Base-by-base conservation (phyloP, 306 rosid species). In the Gleditsia sinensis region DNA sequence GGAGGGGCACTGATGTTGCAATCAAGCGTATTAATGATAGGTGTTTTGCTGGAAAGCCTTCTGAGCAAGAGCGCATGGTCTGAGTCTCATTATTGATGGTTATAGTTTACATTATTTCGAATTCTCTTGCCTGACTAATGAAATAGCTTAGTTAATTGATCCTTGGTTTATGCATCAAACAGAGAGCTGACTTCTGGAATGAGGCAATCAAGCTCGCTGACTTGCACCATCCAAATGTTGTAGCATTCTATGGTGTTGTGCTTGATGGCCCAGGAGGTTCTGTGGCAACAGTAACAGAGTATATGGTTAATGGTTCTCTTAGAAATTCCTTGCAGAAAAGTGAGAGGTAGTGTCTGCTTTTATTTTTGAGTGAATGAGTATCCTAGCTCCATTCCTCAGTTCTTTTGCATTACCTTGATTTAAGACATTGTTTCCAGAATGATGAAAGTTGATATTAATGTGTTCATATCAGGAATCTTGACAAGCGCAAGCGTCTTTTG, bases 1-100 rank as follows among this genome's bases (percentile, higher is more conserved):
- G 98, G 98, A 89, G 90, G 85, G 98, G 98, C 43, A 88, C 89
- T 36, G 97, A 94, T 66, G 97, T 94, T 14, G 98, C 98, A 79
- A 94, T 94, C 58, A 94, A 94, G 78, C 83, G 96, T 82, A 87
- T 94, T 65, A 94, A 89, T 67, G 97, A 91, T 71, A 85, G 97
- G 75, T 94, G 98, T 78, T 94, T 94, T 81, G 81, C 90, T 53
- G 98, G 98, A 74, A 93, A 93, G 83, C 75, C 96, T 71, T 93
- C 97, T 3, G 98, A 93, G 75, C 93, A 89, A 75, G 96, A 93
- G 76, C 97, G 96, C 74, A 83, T 89, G 98, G 98, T 87, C 42
- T 59, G 90, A 74, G 7, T 69, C 71, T 82, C 8, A 7, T 55
- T 43, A 61, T 67, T 68, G 37, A 61, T 59, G 36, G 55, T 72